phyloP scores from a whole-genome alignment of 2,329 filamentous ascomycete genomes.

The Colletotrichum agaves region DNA sequence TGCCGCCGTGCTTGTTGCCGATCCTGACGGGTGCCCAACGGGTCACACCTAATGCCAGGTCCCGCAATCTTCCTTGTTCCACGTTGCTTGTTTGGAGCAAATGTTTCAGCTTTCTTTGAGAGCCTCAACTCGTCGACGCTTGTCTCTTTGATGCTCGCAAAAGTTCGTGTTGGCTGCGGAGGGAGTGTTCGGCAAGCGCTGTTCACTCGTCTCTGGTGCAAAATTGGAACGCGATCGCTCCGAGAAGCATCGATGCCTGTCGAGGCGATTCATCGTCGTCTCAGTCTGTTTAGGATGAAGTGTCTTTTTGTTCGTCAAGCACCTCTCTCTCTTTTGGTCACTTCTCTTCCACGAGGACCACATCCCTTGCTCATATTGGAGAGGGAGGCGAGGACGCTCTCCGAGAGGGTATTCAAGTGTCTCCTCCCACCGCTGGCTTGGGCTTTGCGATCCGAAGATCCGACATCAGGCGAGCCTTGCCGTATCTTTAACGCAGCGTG shows the following conservation, averaged over 20 bases:
- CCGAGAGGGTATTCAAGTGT: background rate
- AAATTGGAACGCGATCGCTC: too few relatives aligned
- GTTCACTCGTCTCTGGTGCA: too few relatives aligned
- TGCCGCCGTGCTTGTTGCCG: background rate
- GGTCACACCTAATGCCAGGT: slow-evolving; percentile 4
- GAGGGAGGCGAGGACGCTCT: too few relatives aligned
- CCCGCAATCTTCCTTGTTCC: background rate
- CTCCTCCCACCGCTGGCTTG: background rate
- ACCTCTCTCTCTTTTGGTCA: too few relatives aligned
- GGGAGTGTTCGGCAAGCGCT: background rate
- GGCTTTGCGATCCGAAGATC: background rate
- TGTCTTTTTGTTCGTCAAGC: too few relatives aligned
- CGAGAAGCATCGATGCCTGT: too few relatives aligned
- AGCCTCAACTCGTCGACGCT: slow-evolving; percentile 1
- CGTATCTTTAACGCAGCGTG: background rate
- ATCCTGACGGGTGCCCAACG: background rate
- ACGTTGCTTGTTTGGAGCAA: background rate
- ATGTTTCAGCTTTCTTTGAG: background rate
- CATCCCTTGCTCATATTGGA: too few relatives aligned
- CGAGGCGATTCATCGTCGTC: too few relatives aligned
- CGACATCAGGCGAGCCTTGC: background rate
- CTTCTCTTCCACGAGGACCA: too few relatives aligned
- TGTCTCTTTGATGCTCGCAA: background rate
- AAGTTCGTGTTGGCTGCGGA: too few relatives aligned
- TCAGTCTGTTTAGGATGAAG: too few relatives aligned